Evolutionary conservation across 768 basidiomycete species (phyloP), one percentile per base, ranked within the genome.

Genomic region (Dioszegia crocea): DNA sequence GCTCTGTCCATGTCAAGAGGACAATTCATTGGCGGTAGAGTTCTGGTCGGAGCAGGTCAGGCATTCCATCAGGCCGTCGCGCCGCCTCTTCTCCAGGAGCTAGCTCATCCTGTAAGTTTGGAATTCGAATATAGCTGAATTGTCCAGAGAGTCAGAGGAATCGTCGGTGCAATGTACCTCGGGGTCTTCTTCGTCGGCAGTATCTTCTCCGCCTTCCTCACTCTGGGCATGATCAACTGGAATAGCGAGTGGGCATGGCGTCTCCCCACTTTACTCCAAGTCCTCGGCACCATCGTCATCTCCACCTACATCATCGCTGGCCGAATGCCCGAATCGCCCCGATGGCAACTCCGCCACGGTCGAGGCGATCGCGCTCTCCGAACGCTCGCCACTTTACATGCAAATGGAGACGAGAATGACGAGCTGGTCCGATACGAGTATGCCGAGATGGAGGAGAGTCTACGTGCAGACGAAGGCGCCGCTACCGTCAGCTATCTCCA

Each of bases 241-340:
- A 14, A 48, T 44, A 59, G 54, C 36, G 62, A 66, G 4, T 68
- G 67, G 66, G 40, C 88, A 24, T 91, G 89, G 89, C 85, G 91
- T 50, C 56, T 68, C 24, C 61, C 63, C 29, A 59, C 64, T 21
- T 19, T 68, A 10, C 49, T 71, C 30, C 66, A 67, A 30, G 17
- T 43, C 67, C 47, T 71, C 38, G 64, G 64, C 19, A 61, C 66
- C 9, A 36, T 64, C 74, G 72, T 91, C 51, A 54, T 64, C 65
- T 74, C 91, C 36, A 16, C 44, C 38, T 57, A 51, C 30, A 56
- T 46, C 46, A 17, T 47, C 50, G 77, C 90, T 65, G 83, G 81
- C 70, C 85, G 86, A 76, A 81, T 80, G 16, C 89, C 89, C 41
- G 91, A 93, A 76, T 88, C 87, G 0, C 91, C 91, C 46, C 85